Percentiles rank a stretch among this genome's conserved stretches.
These are phyloP conservation scores for Juncus inflexus DNA, from an alignment of 176 grass and related monocot species.

Conservation along the genomic window DNA sequence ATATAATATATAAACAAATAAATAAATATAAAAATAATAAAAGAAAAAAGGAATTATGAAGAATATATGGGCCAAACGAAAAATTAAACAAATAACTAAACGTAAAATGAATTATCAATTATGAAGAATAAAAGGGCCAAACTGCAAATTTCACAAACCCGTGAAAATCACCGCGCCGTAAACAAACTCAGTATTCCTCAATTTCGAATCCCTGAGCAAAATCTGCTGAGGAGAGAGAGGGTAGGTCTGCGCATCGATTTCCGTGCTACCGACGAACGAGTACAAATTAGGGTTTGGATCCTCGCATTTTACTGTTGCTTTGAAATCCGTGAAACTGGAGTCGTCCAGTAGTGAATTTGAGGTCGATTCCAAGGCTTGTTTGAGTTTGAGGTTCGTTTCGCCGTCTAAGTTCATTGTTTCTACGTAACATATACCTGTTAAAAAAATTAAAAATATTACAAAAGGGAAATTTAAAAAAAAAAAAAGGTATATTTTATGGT, in stretches of 20 bases:
- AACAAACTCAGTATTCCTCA: conserved; percentile 87
- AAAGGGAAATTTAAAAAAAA: too few species aligned
- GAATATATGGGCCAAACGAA: too few species aligned
- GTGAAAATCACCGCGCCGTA: conserved; percentile 93
- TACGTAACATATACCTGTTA: conserved; percentile 69
- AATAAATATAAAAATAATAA: too few species aligned
- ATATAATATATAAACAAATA: too few species aligned
- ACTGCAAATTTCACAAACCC: conserved; percentile 13
- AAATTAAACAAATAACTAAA: too few species aligned
- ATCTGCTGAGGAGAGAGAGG: conserved; percentile 75
- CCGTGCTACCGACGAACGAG: conserved; percentile 86
- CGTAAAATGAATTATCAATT: too few species aligned
- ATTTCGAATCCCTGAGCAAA: conserved; percentile 88
- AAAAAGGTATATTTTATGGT: too few species aligned
- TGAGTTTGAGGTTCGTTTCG: conserved; percentile 98
- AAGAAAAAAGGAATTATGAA: too few species aligned
- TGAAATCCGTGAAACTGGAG: conserved; percentile 43
- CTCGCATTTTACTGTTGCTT: conserved; percentile 70
- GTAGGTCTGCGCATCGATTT: conserved; percentile 45
- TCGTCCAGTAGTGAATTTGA: conserved; percentile 52
- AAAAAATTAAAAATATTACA: too few species aligned
- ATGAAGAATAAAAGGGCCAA: too few species aligned
- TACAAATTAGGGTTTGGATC: conserved; percentile 94
- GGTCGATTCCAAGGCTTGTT: conserved; percentile 76
- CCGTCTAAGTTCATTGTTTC: conserved; percentile 99